Conservation (phyloP, 2,329 filamentous ascomycete species). For the Monosporascus cannonballus region DNA sequence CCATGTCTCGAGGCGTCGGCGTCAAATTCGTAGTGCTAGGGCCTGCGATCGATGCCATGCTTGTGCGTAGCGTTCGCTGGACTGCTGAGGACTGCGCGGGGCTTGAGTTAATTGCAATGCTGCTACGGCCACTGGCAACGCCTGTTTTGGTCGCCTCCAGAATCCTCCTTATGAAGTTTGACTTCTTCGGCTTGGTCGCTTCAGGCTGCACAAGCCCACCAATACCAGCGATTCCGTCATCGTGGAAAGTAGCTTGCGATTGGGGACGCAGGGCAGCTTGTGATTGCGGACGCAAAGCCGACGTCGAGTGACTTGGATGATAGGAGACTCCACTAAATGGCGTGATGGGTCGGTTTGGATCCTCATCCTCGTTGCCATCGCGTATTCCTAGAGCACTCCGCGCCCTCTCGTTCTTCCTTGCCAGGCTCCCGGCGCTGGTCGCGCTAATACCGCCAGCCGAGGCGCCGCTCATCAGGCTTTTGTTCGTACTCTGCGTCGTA, state of each 20-base stretch:
- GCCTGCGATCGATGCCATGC: conserved; percentile 40
- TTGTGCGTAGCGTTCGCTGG: conserved; percentile 33
- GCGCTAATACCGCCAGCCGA: conserved; percentile 90
- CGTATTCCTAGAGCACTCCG: conserved; percentile 60
- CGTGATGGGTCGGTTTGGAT: conserved; percentile 51
- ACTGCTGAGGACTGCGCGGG: conserved; percentile 38
- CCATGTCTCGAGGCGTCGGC: conserved; percentile 63
- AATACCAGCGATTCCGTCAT: conserved; percentile 62
- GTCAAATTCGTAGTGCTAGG: conserved; percentile 30
- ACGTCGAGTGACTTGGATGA: conserved; percentile 75
- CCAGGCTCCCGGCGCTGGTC: conserved; percentile 90
- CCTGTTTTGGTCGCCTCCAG: conserved; percentile 91
- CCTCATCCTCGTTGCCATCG: conserved; percentile 38
- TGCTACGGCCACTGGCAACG: conserved; percentile 82
- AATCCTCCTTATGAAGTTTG: conserved; percentile 92
- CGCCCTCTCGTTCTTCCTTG: conserved; percentile 62
- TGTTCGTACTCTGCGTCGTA: conserved; percentile 66
- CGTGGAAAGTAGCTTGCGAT: conserved; percentile 60
- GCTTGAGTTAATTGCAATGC: conserved; percentile 59
- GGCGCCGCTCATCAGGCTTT: conserved; percentile 87
- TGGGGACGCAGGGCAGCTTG: conserved; percentile 53
- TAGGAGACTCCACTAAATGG: conserved; percentile 79
- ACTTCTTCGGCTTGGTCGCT: conserved; percentile 61
- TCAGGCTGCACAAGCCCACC: conserved; percentile 68
- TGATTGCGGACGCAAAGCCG: conserved; percentile 54